Base-by-base conservation (phyloP, 2,329 filamentous ascomycete genomes). In the Cadophora sp. region DNA sequence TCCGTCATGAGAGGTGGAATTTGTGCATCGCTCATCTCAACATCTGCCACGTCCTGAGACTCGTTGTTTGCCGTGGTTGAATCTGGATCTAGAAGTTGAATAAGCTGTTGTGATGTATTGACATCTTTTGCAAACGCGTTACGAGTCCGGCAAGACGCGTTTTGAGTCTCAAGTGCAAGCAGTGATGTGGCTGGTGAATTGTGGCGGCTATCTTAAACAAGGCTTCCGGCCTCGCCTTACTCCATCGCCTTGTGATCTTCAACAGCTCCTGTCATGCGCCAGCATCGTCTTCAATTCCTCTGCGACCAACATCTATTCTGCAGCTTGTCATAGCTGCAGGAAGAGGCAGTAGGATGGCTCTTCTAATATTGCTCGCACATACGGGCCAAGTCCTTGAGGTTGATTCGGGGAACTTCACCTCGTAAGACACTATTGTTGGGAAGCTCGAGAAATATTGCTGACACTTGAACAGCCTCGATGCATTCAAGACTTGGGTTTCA, bases 311-410 rank as follows among this genome's bases (percentile, higher is more conserved):
- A 69, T 60, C 46, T 51, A 68, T 64, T 70, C 69, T 68, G 69
- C 70, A 73, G 72, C 69, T 73, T 69, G 56, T 62, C 61, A 70
- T 62, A 73, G 71, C 73, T 75, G 76, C 68, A 74, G 74, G 69
- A 65, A 64, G 71, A 75, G 71, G 72, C 62, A 73, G 70, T 31
- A 87, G 85, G 82, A 97, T 97, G 93, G 92, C 92, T 84, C 88
- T 95, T 80, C 89, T 93, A 83, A 90, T 97, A 81, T 92, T 93
- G 84, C 91, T 97, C 79, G 94, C 93, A 86, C 94, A 97, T 83
- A 94, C 92, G 81, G 95, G 95, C 84, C 91, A 93, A 85, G 91
- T 91, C 82, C 86, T 97, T 79, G 86, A 90, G 79, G 87, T 92
- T 79, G 92, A 97, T 82, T 88, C 90, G 73, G 86, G 89, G 72